Evolutionary conservation across 2,329 filamentous ascomycete genomes (phyloP), one percentile per base, ranked within the genome.

Genomic region (Aureobasidium pullulans): DNA sequence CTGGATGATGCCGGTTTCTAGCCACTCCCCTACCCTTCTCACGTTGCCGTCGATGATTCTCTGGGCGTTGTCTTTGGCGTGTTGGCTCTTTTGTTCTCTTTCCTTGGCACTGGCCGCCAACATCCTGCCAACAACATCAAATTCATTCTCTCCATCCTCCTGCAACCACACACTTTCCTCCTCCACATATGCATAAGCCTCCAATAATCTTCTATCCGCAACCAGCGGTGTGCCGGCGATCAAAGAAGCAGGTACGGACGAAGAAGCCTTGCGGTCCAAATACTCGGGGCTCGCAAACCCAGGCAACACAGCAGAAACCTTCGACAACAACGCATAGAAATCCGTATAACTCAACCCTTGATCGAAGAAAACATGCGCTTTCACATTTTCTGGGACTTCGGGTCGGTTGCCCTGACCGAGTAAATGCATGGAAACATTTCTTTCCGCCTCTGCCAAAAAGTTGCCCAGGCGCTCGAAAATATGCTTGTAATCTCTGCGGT

Each of bases 101-200:
- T 88, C 84, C 3, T 82, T 78, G 7, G 50, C 32, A 31, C 29
- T 57, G 47, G 67, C 64, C 50, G 61, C 61, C 34, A 70, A 49
- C 42, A 69, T 64, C 49, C 64, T 61, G 13, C 61, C 66, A 4
- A 69, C 63, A 11, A 67, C 66, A 57, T 69, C 66, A 40, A 70
- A 65, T n/a, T 69, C 68, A 6, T 57, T 64, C 59, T 68, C 66
- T 4, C 54, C 52, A 4, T 66, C 62, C 4, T 61, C 57, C 37
- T 67, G 66, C 54, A 67, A 46, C 65, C 67, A 70, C 1, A 70
- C 67, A 1, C 61, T 63, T 7, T 67, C 66, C 31, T 63, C 59
- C 7, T 62, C 58, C n/a, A 70, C 43, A 57, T 70, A 70, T 3
- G 50, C 63, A 28, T 70, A 70, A n/a, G 66, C 63, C 10, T 63